A percentile compares a stretch with the other conserved stretches of the same genome.
phyloP scores from a whole-genome alignment of 2,329 filamentous ascomycete genomes.

The Pseudocercospora pini-densiflorae region DNA sequence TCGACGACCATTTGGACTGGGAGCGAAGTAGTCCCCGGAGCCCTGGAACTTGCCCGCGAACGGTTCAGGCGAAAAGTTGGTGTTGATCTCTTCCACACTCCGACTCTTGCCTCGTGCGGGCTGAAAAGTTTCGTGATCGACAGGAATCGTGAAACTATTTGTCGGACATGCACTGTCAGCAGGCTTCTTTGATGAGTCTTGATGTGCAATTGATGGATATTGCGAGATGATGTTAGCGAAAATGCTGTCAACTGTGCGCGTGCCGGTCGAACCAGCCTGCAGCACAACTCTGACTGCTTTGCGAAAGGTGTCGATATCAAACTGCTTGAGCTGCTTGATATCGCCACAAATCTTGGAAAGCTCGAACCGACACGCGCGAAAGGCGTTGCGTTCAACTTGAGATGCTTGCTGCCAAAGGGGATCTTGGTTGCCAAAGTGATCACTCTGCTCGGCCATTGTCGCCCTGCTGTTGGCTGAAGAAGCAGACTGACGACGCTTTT shows the following conservation, averaged over 20 bases:
- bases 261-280: slow-evolving; percentile 24
- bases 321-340: slow-evolving; percentile 25
- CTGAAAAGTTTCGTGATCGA: slow-evolving; percentile 33
- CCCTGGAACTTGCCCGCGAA: slow-evolving; percentile 53
- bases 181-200: slow-evolving; percentile 18
- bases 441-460: not conserved
- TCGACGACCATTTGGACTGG: slow-evolving; percentile 18
- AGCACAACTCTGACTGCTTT: slow-evolving; percentile 30
- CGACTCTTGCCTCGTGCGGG: slow-evolving; percentile 46
- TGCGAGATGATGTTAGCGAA: slow-evolving; percentile 27
- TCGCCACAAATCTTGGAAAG: slow-evolving; percentile 11
- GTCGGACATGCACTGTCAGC: slow-evolving; percentile 29
- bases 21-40: slow-evolving; percentile 47
- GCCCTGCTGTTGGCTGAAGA: not conserved
- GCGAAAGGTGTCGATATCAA: slow-evolving; percentile 35
- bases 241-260: slow-evolving; percentile 19
- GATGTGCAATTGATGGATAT: slow-evolving; percentile 24
- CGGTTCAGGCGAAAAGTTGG: slow-evolving; percentile 52
- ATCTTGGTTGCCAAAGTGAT: slow-evolving; percentile 11
- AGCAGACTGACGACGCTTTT: not conserved
- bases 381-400: slow-evolving; percentile 25
- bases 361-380: slow-evolving; percentile 21
- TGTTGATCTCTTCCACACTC: slow-evolving; percentile 56
- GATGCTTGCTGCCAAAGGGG: slow-evolving; percentile 22
- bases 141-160: slow-evolving; percentile 39